phyloP scores from a whole-genome alignment of 2,329 filamentous ascomycete genomes.

The Sordariomycetes sp. region DNA sequence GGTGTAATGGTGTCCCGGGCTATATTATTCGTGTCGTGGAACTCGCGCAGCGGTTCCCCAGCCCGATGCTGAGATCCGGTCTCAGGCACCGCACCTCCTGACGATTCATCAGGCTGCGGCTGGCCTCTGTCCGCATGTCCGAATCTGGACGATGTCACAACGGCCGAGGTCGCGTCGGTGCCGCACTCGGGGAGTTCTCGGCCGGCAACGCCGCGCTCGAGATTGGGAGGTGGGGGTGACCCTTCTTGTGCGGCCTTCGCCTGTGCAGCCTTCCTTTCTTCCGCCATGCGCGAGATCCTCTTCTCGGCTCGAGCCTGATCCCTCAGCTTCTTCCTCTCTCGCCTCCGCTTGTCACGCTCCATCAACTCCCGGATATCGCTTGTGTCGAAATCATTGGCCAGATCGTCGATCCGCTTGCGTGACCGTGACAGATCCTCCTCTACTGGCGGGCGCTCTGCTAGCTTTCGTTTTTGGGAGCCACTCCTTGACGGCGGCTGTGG shows the following conservation, averaged over 20 bases:
- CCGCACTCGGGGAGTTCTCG: constrained; percentile 37
- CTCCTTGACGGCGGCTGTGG: constrained; percentile 34
- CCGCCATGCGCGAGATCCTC: constrained; percentile 54
- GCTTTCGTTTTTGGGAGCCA: constrained; percentile 39
- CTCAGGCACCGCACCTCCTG: background rate
- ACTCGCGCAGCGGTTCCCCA: constrained; percentile 13
- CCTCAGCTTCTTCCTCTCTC: constrained; percentile 59
- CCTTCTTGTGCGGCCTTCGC: constrained; percentile 41
- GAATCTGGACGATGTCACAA: constrained; percentile 44
- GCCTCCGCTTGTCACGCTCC: constrained; percentile 76
- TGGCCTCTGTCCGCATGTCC: constrained; percentile 10
- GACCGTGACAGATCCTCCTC: constrained; percentile 47
- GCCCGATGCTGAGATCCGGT: background rate
- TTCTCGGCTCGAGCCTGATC: constrained; percentile 59
- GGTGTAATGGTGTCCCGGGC: constrained; percentile 6
- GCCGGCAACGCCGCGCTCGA: constrained; percentile 28
- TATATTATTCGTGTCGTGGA: constrained; percentile 18
- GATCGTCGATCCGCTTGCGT: constrained; percentile 53
- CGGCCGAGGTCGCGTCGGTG: constrained; percentile 41
- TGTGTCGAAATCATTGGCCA: constrained; percentile 80
- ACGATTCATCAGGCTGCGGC: background rate
- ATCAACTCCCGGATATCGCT: constrained; percentile 77
- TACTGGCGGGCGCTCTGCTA: constrained; percentile 40
- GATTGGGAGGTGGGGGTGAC: constrained; percentile 40
- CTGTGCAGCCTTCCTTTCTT: constrained; percentile 52